Evolutionary conservation across 1,284 basidiomycete species (phyloP), one percentile per base, ranked within the genome.

Genomic region (Sanghuangporus sanghuang): DNA sequence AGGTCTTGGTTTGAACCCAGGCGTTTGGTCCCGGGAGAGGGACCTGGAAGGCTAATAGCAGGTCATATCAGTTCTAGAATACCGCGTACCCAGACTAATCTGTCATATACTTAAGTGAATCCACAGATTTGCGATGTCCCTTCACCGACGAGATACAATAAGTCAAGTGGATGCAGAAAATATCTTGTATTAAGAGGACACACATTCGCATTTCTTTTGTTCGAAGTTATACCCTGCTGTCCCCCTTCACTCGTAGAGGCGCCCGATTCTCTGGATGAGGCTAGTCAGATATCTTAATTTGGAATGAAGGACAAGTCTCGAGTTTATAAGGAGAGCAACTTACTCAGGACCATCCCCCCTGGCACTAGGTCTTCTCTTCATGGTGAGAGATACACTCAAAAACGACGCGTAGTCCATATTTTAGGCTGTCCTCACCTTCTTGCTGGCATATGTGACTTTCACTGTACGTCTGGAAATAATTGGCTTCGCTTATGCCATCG

Each of bases 371-470:
- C 32, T 44, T 49, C 53, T 59, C 62, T 63, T 38, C n/a, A 48
- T 32, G n/a, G 36, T 1, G 18, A n/a, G 5, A 54, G 39, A 21
- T n/a, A n/a, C 1, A 12, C 8, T 21, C n/a, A 11, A 9, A 21
- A 35, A 6, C 48, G 6, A 44, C 27, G 50, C 36, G 16, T 12
- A 21, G 8, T 12, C 36, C 32, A 21, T 14, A 23, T 16, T 2
- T 1, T 12, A 8, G 32, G 16, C 12, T 53, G 16, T 38, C 14
- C 59, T 57, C 27, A 64, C 63, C 48, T 61, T 57, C 42, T 50
- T 61, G 36, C 54, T 49, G 16, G 59, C 55, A 42, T 64, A 60
- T 18, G 63, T 57, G 35, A 60, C 63, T 36, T 61, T 61, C 48
- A 57, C 55, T 40, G 58, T 12, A 16, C 40, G 46, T n/a, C 58